Evolutionary conservation across 2,329 filamentous ascomycete species (phyloP).

Genomic region (Myriosclerotinia duriaeana): DNA sequence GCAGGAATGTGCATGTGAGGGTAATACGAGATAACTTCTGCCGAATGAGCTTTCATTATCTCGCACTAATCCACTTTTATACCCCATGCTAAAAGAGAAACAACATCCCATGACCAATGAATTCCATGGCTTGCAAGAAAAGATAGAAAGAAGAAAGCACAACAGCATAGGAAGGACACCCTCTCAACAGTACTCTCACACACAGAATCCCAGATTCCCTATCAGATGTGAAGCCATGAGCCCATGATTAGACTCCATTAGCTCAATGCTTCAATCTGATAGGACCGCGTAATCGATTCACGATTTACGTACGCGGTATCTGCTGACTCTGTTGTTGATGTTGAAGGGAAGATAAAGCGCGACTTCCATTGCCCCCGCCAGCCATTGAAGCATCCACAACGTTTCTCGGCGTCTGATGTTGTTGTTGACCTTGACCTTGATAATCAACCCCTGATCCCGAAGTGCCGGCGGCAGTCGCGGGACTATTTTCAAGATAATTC

Average conservation of each 20-base stretch:
- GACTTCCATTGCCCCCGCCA: slow-evolving; percentile 31
- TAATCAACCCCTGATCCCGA: slow-evolving; percentile 33
- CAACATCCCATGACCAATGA: slow-evolving; percentile 37
- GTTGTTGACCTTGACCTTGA: slow-evolving; percentile 21
- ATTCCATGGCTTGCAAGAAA: background rate
- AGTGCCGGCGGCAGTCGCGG: slow-evolving; percentile 36
- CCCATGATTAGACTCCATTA: slow-evolving; percentile 7
- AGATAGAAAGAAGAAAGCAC: background rate
- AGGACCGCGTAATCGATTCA: slow-evolving; percentile 28
- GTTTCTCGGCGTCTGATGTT: slow-evolving; percentile 28
- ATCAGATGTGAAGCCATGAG: slow-evolving; percentile 16
- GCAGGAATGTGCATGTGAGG: slow-evolving; percentile 31
- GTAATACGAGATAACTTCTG: slow-evolving; percentile 30
- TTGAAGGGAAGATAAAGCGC: slow-evolving; percentile 32
- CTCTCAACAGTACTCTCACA: slow-evolving; percentile 26
- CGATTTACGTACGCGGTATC: slow-evolving; percentile 35
- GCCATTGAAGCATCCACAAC: slow-evolving; percentile 32
- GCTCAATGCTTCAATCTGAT: slow-evolving; percentile 28
- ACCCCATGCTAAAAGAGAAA: slow-evolving; percentile 27
- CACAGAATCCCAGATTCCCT: slow-evolving; percentile 2
- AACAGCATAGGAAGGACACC: slow-evolving; percentile 32
- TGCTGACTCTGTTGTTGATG: slow-evolving; percentile 37
- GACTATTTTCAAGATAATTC: slow-evolving; percentile 38
- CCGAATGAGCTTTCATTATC: slow-evolving; percentile 18
- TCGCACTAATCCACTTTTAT: slow-evolving; percentile 18